Conservation (phyloP, 192 early-diverging fungal species). For the Entophlyctis luteolus region DNA sequence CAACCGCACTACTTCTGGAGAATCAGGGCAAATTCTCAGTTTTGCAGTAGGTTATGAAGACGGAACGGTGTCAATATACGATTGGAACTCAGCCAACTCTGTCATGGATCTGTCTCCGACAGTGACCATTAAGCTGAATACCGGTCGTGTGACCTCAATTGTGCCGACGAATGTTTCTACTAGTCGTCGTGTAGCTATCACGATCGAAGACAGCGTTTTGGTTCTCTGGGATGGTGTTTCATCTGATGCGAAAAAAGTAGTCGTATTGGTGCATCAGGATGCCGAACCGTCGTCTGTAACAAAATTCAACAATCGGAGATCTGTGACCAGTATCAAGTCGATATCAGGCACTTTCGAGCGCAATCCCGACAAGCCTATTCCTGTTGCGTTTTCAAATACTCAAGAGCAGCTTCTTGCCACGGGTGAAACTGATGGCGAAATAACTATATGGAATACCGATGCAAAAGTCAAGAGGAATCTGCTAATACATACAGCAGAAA, state of each 20-base stretch:
- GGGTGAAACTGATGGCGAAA: conserved; percentile 18
- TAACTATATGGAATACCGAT: conserved; percentile 31
- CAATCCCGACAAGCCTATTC: conserved; percentile 18
- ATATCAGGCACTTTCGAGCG: conserved; percentile 12
- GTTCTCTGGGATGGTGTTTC: conserved; percentile 25
- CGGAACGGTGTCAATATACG: conserved; percentile 21
- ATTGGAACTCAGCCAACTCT: conserved; percentile 7
- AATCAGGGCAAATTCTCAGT: conserved; percentile 10
- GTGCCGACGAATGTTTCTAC: conserved; percentile 17
- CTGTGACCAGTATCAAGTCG: conserved; percentile 15
- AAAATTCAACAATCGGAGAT: conserved; percentile 3
- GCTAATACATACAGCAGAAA: conserved; percentile 22
- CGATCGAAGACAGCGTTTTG: conserved; percentile 21
- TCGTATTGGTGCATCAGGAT: conserved; percentile 22
- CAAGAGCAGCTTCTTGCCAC: conserved; percentile 29
- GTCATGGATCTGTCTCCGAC: conserved; percentile 7
- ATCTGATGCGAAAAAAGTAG: not conserved
- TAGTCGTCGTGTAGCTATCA: conserved; percentile 16
- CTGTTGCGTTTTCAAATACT: conserved; percentile 25
- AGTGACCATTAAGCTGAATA: conserved; percentile 13
- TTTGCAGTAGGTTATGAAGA: conserved; percentile 33
- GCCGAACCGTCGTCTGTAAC: not conserved
- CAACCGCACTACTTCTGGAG: too few species aligned
- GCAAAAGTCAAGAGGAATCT: conserved; percentile 25
- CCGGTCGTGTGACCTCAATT: conserved; percentile 25